phyloP scores from a whole-genome alignment of 2,329 filamentous ascomycete species.

The Aureobasidium vineae region DNA sequence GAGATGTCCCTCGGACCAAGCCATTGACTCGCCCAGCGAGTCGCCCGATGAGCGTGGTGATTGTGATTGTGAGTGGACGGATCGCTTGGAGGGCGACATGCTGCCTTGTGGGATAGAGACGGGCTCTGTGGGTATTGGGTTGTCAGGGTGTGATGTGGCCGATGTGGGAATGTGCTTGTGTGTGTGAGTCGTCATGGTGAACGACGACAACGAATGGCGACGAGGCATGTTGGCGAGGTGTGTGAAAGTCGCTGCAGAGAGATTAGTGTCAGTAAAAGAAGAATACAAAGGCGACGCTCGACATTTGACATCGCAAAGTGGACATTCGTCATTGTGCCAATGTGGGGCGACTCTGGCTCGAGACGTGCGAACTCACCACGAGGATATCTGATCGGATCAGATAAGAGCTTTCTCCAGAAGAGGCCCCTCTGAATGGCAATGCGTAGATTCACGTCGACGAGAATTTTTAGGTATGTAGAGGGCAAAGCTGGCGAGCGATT shows the following conservation, averaged over 20 bases:
- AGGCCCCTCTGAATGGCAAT: neutral
- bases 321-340: conserved; percentile 14
- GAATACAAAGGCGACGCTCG: neutral
- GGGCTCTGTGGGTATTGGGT: conserved; percentile 49
- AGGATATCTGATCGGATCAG: conserved; percentile 22
- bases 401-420: conserved; percentile 14
- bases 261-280: neutral
- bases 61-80: conserved; percentile 26
- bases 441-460: conserved; percentile 3
- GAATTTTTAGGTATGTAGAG: neutral
- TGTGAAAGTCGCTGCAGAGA: neutral
- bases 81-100: conserved; percentile 20
- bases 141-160: conserved; percentile 47
- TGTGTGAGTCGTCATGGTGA: conserved; percentile 33
- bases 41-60: conserved; percentile 45
- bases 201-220: conserved; percentile 37
- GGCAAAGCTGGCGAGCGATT: neutral
- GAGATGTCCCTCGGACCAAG: conserved; percentile 40
- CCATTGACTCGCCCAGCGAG: conserved; percentile 41
- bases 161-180: conserved; percentile 44
- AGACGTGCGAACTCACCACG: neutral
- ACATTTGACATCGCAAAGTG: neutral
- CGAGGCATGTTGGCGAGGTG: conserved; percentile 27
- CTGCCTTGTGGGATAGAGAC: conserved; percentile 29
- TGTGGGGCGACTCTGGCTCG: neutral